A percentile compares a stretch with the other conserved stretches of the same genome.
phyloP scores from a whole-genome alignment of 139 green algal species.

The Volvox reticuliferus region DNA sequence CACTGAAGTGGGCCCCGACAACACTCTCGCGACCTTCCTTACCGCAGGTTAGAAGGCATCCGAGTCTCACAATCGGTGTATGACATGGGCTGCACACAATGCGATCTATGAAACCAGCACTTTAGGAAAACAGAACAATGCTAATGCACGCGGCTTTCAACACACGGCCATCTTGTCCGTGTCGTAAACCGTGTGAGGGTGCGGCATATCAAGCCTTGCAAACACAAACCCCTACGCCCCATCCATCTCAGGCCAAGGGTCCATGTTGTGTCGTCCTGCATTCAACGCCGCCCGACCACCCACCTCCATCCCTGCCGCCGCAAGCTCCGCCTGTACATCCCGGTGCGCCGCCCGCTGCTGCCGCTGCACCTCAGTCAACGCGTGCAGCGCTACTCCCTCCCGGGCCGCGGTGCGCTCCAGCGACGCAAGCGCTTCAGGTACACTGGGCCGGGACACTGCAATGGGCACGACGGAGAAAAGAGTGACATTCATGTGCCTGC shows the following conservation, averaged over 20 bases:
- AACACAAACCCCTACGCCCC: no score
- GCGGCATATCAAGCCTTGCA: no score
- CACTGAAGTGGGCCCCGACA: conserved; percentile 14
- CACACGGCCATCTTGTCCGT: no score
- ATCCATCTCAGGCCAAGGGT: no score
- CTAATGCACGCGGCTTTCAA: no score
- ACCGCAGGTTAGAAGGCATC: no score
- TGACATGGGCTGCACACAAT: neutral
- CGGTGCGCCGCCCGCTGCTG: conserved; percentile 17
- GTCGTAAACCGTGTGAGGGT: no score
- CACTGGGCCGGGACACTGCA: conserved; percentile 16
- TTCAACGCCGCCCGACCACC: neutral
- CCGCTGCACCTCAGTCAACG: conserved; percentile 16
- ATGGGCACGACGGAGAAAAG: neutral
- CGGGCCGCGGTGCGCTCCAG: conserved; percentile 31
- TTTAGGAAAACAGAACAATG: no score
- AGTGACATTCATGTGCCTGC: no score
- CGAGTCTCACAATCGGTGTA: no score
- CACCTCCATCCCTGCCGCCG: conserved; percentile 46
- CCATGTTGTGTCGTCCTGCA: no score
- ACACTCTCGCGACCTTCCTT: conserved; percentile 44
- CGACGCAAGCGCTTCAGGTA: conserved; percentile 26
- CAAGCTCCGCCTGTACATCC: conserved; percentile 55
- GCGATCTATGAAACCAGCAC: neutral
- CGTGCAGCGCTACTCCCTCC: neutral